Percentiles rank a stretch among this genome's conserved stretches.
Conservation (phyloP, 2,329 filamentous ascomycete species). For the Diaporthe vaccinii region DNA sequence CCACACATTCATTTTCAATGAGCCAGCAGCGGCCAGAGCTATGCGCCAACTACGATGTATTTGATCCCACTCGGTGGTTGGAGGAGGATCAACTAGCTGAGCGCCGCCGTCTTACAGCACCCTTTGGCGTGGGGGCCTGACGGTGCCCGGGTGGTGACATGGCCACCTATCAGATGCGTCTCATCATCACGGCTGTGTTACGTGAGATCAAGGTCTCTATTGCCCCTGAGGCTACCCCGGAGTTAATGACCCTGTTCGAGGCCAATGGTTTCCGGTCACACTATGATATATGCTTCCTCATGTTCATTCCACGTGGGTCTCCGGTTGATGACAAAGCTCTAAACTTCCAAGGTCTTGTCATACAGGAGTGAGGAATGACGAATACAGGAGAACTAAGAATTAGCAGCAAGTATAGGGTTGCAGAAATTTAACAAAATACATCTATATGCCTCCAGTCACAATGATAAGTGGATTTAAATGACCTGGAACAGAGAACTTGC, state of each 20-base stretch:
- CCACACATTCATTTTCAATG: not conserved
- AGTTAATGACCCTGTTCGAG: not conserved
- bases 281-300: not conserved
- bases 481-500: too few species aligned
- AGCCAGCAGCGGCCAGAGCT: not conserved
- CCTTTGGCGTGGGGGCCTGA: not conserved
- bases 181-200: not conserved
- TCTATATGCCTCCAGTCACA: not conserved
- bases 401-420: not conserved
- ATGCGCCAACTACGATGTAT: not conserved
- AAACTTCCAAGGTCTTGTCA: not conserved
- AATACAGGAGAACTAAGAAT: not conserved
- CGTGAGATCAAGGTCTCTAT: not conserved
- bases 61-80: not conserved
- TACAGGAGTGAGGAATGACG: not conserved
- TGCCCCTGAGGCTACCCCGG: not conserved
- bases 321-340: not conserved
- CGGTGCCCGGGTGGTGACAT: not conserved
- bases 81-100: not conserved
- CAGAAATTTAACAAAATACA: not conserved
- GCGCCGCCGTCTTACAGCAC: not conserved
- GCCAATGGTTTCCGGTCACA: not conserved
- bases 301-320: too few species aligned
- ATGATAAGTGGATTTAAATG: not conserved
- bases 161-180: not conserved